phyloP scores from a whole-genome alignment of 345 rosid species.

The Rhodomyrtus tomentosa region DNA sequence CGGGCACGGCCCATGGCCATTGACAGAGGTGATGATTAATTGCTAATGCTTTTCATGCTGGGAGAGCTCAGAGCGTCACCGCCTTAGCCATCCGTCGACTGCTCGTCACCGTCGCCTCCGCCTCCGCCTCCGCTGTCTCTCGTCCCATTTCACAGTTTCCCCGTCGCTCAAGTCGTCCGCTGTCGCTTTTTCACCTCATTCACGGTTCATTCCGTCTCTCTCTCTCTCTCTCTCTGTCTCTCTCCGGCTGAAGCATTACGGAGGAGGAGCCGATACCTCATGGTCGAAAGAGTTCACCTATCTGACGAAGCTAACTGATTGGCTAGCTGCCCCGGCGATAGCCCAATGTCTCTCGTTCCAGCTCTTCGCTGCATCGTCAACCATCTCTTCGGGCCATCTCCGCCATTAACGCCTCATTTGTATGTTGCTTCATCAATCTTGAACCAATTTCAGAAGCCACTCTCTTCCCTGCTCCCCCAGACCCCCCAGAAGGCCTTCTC shows the following conservation, averaged over 20 bases:
- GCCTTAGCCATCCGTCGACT: background rate
- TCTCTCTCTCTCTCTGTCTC: background rate
- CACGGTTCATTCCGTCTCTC: background rate
- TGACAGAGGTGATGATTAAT: background rate
- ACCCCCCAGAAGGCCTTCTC: conserved; percentile 16
- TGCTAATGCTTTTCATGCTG: background rate
- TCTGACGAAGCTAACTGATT: background rate
- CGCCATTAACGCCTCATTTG: background rate
- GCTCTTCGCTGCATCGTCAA: conserved; percentile 19
- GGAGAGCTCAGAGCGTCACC: background rate
- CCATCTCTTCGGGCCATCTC: conserved; percentile 12
- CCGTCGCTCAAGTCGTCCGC: background rate
- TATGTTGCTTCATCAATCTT: background rate
- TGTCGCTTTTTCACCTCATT: background rate
- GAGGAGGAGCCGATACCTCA: background rate
- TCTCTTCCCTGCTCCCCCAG: conserved; percentile 10
- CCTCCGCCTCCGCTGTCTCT: background rate
- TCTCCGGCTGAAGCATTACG: background rate
- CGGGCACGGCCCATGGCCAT: background rate
- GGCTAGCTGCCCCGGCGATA: background rate
- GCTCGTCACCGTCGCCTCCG: background rate
- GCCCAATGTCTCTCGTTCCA: conserved; percentile 18
- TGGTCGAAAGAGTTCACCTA: background rate
- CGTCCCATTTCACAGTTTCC: background rate
- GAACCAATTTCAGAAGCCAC: conserved; percentile 7